Evolutionary conservation across 106 monocot genomes (phyloP), one percentile per base, ranked within the genome.

Genomic region (Apostasia shenzhenica): DNA sequence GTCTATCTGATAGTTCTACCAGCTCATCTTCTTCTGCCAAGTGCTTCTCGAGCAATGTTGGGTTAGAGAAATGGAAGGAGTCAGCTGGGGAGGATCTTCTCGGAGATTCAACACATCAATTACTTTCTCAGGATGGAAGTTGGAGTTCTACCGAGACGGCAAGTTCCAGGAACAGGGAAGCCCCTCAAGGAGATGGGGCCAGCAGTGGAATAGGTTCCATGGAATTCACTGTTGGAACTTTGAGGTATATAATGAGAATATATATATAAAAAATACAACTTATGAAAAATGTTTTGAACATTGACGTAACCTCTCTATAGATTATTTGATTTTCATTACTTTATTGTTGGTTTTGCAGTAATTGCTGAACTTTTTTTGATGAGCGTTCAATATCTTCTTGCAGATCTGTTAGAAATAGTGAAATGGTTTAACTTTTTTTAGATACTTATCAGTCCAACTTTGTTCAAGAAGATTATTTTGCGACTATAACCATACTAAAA

Each of bases 81-180:
- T 52, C 61, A 44, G 6, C 61, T 9, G 45, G 5, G 51, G 41
- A 55, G 43, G 45, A 45, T 41, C 62, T 55, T 45, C 3, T 71
- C 8, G 48, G 49, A 14, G 69, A 57, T 67, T 88, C 78, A 1
- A 13, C 65, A 10, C 12, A 59, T 45, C 67, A 61, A 8, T 40
- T 61, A 11, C 54, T 63, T 49, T 77, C 75, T 64, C 76, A 77
- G 44, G 81, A 91, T 38, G 84, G 73, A 61, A 80, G 79, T 67
- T 87, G 69, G 77, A 79, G 72, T 47, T 82, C 81, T 3, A 55
- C 63, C 51, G 81, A 74, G 37, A 78, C 81, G 13, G 71, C 54
- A 8, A 57, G 75, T 78, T 88, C 83, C 57, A 54, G 55, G 38
- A 75, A 55, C 42, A 67, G 67, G 63, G 77, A 59, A 13, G 67